These are phyloP conservation scores for Pythium utonaiense DNA, from an alignment of 352 stramenopile species.

Conservation along the genomic window DNA sequence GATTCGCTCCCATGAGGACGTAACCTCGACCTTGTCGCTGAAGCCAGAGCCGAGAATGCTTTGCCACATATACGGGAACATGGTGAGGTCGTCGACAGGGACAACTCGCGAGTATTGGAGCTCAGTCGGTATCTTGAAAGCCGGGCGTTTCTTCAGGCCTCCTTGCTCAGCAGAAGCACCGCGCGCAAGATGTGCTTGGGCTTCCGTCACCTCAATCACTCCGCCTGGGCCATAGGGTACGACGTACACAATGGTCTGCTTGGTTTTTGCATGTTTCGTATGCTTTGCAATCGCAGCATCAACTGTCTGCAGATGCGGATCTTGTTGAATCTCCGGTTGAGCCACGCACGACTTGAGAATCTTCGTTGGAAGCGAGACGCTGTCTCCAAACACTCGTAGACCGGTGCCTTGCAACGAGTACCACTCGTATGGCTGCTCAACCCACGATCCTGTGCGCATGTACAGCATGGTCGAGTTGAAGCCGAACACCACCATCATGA, in stretches of 20 bases:
- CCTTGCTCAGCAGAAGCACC: neutral
- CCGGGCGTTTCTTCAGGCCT: neutral
- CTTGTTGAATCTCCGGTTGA: neutral
- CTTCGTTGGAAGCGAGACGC: slow-evolving; percentile 22
- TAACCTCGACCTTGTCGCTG: slow-evolving; percentile 20
- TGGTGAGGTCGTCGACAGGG: slow-evolving; percentile 45
- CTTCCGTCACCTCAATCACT: slow-evolving; percentile 1
- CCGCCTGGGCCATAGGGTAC: slow-evolving; percentile 32
- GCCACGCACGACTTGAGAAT: slow-evolving; percentile 41
- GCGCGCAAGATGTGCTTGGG: neutral
- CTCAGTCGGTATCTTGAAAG: neutral
- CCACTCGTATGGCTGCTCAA: slow-evolving; percentile 58
- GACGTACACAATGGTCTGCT: slow-evolving; percentile 38
- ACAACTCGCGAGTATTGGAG: slow-evolving; percentile 30
- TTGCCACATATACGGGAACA: slow-evolving; percentile 65
- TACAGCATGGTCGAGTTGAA: slow-evolving; percentile 34
- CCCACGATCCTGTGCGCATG: slow-evolving; percentile 39
- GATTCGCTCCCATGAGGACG: slow-evolving; percentile 17
- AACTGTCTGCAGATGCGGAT: slow-evolving; percentile 24
- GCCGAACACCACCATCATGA: neutral
- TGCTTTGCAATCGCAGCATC: slow-evolving; percentile 27
- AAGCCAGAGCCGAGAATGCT: slow-evolving; percentile 48
- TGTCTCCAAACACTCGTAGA: slow-evolving; percentile 31
- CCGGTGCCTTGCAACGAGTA: slow-evolving; percentile 47
- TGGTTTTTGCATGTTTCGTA: neutral